Evolutionary conservation across 345 rosid genomes (phyloP), one percentile per base, ranked within the genome.

Genomic region (Eucalyptus melliodora): DNA sequence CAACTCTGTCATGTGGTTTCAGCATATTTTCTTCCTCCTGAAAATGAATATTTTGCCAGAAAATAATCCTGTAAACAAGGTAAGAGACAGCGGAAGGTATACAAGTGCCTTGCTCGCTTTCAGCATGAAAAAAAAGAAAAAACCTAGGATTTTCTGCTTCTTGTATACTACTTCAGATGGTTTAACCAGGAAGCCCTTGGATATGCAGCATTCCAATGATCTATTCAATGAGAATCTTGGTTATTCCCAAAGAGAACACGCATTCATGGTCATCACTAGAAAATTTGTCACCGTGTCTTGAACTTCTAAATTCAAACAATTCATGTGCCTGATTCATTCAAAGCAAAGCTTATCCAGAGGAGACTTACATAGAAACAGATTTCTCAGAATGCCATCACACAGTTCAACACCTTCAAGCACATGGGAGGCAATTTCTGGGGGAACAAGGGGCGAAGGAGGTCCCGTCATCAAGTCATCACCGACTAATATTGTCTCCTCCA

Each of bases 391-490:
- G 67, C 97, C 97, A 88, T 98, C 97, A 40, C 99, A 97, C 88
- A 98, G 89, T 44, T 97, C 94, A 89, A 98, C 95, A 72, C 98
- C 99, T 93, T 96, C 94, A 60, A 97, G 94, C 86, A 97, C 98
- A 89, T 97, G 97, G 80, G 98, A 90, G 55, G 99, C 97, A 72
- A 97, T 98, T 92, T 98, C 99, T 89, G 94, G 95, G 62, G 99
- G 98, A 89, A 97, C 94, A 92, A 96, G 53, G 86, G 99, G 98
- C 81, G 98, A 97, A 86, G 99, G 98, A 55, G 96, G 98, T 34
- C 99, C 98, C 96, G 81, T 93, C 99, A 98, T 98, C 6, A 98
- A 92, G 92, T 98, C 99, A 90, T 96, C 99, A 87, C 98, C 97
- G 6, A 97, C 99, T 94, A 97, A 89, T 88, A 98, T 96, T 49